Evolutionary conservation across 2,329 filamentous ascomycete genomes (phyloP), one percentile per base, ranked within the genome.

Genomic region (Paecilomyces niveus): DNA sequence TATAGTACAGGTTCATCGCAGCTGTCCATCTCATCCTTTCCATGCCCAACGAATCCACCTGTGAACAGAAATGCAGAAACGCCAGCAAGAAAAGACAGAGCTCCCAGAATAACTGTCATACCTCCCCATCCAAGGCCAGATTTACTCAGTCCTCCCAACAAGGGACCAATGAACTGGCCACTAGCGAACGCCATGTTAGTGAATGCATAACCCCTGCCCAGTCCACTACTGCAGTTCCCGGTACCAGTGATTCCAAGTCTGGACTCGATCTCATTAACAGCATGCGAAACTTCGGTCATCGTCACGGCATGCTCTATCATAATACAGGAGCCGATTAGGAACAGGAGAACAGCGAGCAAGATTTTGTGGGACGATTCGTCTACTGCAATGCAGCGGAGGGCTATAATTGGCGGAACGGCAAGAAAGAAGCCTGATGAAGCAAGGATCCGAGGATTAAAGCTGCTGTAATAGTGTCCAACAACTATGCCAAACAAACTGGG

Each of bases 151-250:
- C 58, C 54, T 6, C 22, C 54, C 31, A 52, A 18, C 8, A 54
- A 21, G 29, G 54, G 54, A 35, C 54, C 51, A 3, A 57, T 50
- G 18, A 52, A 56, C 49, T 57, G 58, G 3, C 54, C 58, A 7
- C n/a, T 21, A n/a, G 51, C 58, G 18, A 59, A 54, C 8, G 58
- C 58, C 33, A 59, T 59, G 24, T 59, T 59, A 26, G 50, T 54
- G 6, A 56, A 54, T 11, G 58, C 54, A 54, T 57, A 59, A 3
- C 58, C 51, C 13, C 49, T 49, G n/a, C 54, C 51, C 32, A 50
- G 51, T 13, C 51, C 32, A 51, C 54, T 59, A 15, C 26, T 54
- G 21, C n/a, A n/a, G n/a, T n/a, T n/a, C n/a, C 33, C 6, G 10
- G n/a, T 54, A 18, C 26, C n/a, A 21, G n/a, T 54, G 8, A 54